Base-by-base conservation (phyloP, 805 yeast species). In the Wickerhamomyces canadensis region DNA sequence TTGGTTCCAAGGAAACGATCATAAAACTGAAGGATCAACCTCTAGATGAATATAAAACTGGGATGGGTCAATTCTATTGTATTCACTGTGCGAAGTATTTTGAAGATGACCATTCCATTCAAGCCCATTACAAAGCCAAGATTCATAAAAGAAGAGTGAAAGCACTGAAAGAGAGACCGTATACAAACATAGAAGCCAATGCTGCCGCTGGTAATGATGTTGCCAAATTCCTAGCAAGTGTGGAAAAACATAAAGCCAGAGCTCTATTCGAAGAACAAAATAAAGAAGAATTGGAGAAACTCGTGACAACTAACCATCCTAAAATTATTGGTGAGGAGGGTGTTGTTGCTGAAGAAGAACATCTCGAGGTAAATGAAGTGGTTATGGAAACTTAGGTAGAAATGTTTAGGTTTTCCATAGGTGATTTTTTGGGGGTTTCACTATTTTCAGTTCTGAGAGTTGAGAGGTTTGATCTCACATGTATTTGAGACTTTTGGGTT, bases 31-130 rank as follows among this genome's bases (percentile, higher is more conserved):
- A 84, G 56, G 80, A 84, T 57, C 98, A 91, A 61, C 84, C 86
- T 5, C 60, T 84, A 39, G 96, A 91, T 60, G 98, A 91, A 63
- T 76, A 79, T 31, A 81, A 82, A 55, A 89, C 97, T 1, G 99
- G 99, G 2, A 65, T 93, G 47, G 99, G 96, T 13, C 98, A 93
- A 62, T 82, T 76, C 61, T 93, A 86, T 61, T 93, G 98, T 62
- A 72, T 93, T 37, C 95, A 88, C 46, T 93, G 99, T 69, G 94
- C 95, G 34, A 84, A 82, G 57, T 87, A 93, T 61, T 87, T 78
- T 54, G 96, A 89, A 57, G 79, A 80, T 40, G 87, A 83, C 31
- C 58, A 62, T 23, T 83, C 95, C 7, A 68, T 85, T 38, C 77
- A 76, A 42, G 70, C 80, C 12, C 99, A 93, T 64, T 63, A 72